Evolutionary conservation across 768 basidiomycete species (phyloP), one percentile per base, ranked within the genome.

Genomic region (Clitopilus hobsonii): DNA sequence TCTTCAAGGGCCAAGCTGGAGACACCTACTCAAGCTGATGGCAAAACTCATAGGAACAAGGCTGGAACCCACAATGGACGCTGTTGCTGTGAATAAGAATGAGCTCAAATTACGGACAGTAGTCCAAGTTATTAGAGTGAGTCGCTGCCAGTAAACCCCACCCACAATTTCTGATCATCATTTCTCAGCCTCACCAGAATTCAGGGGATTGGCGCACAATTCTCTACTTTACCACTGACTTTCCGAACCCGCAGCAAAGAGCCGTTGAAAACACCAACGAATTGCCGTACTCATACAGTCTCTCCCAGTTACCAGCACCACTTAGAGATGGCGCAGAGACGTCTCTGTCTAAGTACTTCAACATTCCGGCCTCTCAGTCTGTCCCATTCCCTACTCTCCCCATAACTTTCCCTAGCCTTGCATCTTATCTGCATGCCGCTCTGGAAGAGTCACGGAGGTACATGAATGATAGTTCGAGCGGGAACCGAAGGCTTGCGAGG

Each of bases 141-240:
- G 78, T 61, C 32, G 25, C 20, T 22, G n/a, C n/a, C n/a, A n/a
- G n/a, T n/a, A n/a, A n/a, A n/a, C n/a, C n/a, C n/a, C n/a, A n/a
- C n/a, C n/a, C n/a, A n/a, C n/a, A n/a, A n/a, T n/a, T n/a, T n/a
- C 29, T 16, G 51, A 50, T 8, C 0, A 38, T 26, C 45, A 58
- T 45, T 25, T 54, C 5, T 38, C 38, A 91, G 88, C 75, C 85
- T 7, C 82, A 87, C 61, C 81, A 77, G 32, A 63, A 74, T 18
- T 77, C 84, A 0, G 62, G 70, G 4, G 81, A 84, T 16, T 93
- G 91, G 91, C 79, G 86, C 53, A 84, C 85, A 8, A 71, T 92
- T 20, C 67, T 92, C 14, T 92, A 89, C 78, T 82, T 93, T 60
- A 85, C 87, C 1, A 80, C 89, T 53, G 91, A 93, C 62, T 74